Conservation (phyloP, 225 moss, liverwort and hornwort genomes). For the Straminergon stramineum region DNA sequence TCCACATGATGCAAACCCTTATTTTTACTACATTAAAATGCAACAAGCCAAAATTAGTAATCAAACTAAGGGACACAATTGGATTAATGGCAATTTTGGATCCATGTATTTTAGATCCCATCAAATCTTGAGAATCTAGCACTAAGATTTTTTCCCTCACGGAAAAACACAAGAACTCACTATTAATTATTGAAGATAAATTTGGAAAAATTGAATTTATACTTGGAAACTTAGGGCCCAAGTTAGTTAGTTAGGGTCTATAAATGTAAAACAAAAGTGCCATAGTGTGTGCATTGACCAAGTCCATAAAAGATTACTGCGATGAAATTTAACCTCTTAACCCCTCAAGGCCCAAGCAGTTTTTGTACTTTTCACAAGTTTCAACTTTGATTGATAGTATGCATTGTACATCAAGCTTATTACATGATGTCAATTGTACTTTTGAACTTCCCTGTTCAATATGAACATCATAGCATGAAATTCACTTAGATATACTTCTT, state of each 20-base stretch:
- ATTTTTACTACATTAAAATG: background rate
- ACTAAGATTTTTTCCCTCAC: fast-evolving
- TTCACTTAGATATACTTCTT: too few species aligned
- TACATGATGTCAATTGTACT: too few species aligned
- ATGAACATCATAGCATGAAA: too few species aligned
- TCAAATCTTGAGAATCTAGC: background rate
- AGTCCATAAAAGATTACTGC: background rate
- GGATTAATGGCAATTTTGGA: fast-evolving
- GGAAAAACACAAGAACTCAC: fast-evolving
- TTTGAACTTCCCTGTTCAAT: too few species aligned
- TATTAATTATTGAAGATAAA: background rate
- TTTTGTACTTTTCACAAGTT: too few species aligned
- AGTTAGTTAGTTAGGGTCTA: background rate
- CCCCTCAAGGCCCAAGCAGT: too few species aligned
- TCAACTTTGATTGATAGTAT: too few species aligned
- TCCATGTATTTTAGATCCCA: background rate
- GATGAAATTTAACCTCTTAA: background rate
- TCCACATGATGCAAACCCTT: background rate
- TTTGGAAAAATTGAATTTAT: background rate
- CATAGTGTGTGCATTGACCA: background rate
- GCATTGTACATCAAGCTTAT: too few species aligned
- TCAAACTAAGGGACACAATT: fast-evolving
- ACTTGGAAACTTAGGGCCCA: background rate
- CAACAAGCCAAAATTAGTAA: background rate
- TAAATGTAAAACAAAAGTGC: too few species aligned